A percentile compares a stretch with the other conserved stretches of the same genome.
phyloP scores from a whole-genome alignment of 768 basidiomycete species.

The Amanita molliuscula region DNA sequence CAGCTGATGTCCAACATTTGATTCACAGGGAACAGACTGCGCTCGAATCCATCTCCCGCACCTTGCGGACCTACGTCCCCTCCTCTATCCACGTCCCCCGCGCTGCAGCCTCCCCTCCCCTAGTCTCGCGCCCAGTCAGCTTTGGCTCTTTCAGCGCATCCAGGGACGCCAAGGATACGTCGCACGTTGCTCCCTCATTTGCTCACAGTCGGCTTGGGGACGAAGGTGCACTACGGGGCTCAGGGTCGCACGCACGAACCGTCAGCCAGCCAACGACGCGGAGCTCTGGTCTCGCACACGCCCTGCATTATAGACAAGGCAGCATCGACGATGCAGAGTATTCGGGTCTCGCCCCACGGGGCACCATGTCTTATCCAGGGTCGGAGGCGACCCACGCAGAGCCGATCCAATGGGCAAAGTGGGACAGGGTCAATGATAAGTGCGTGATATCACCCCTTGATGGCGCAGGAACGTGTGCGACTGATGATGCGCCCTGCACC shows the following conservation, averaged over 20 bases:
- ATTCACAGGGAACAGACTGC: constrained; percentile 34
- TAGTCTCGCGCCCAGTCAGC: constrained; percentile 37
- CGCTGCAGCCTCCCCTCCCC: constrained; percentile 36
- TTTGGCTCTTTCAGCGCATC: constrained; percentile 27
- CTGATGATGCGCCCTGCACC: background rate
- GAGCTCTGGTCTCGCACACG: constrained; percentile 15
- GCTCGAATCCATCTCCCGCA: constrained; percentile 40
- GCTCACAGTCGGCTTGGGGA: background rate
- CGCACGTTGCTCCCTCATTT: background rate
- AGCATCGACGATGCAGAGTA: background rate
- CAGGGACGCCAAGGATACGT: constrained; percentile 1
- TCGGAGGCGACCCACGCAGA: constrained; percentile 15
- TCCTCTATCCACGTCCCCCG: constrained; percentile 37
- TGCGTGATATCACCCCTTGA: background rate
- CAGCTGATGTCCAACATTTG: constrained; percentile 1
- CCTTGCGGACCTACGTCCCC: constrained; percentile 45
- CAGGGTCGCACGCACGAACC: background rate
- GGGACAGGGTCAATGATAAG: constrained; percentile 24
- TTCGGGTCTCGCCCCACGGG: background rate
- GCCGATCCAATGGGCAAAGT: constrained; percentile 32
- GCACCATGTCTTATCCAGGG: constrained; percentile 4
- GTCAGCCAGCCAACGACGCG: background rate
- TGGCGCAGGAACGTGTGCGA: background rate
- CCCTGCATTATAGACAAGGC: constrained; percentile 10
- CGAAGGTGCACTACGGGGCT: background rate